Base-by-base conservation (phyloP, 2,329 filamentous ascomycete species). In the Thermothelomyces thermophilus region DNA sequence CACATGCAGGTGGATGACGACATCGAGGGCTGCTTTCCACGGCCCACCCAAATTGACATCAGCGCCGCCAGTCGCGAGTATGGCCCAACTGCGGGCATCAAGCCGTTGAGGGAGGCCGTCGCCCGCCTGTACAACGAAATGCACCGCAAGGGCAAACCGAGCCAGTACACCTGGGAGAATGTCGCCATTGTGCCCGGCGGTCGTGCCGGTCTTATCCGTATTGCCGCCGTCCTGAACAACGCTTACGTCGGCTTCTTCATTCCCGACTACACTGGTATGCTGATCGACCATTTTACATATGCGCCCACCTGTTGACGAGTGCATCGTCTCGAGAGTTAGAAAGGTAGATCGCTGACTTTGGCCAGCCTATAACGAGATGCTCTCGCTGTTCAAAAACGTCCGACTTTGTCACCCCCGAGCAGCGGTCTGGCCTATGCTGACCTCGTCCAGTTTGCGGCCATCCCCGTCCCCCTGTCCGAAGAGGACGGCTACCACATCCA, bases 101-200 rank as follows among this genome's bases (percentile, higher is more conserved):
- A 89, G 72, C 84, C 88, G 22, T 75, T 97, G 57, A 79, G 91
- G 60, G 86, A 89, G 63, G 91, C 91, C 16, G 90, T 97, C 39
- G 91, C 91, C 51, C 82, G 83, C 52, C 78, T 97, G 55, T 97
- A 97, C 78, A 97, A 97, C 64, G 86, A 85, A 67, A 87, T 91
- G 68, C 91, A 96, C 63, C 83, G 91, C 57, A 73, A 91, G 71
- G 89, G 86, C 63, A 94, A 93, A 73, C 77, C 82, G 10, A 91
- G 86, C 68, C 77, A 94, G 70, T 97, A 97, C 68, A 94, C 87
- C 5, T 96, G 88, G 86, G 91, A 97, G 74, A 97, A 97, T 67
- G 91, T 96, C 16, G 90, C 87, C 66, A 95, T 97, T 66, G 91
- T 97, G 3, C 91, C 91, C 40, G 90, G 90, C 67, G 91, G 91